Base-by-base conservation (phyloP, 495 filamentous ascomycete species). In the Acidomyces sp. region DNA sequence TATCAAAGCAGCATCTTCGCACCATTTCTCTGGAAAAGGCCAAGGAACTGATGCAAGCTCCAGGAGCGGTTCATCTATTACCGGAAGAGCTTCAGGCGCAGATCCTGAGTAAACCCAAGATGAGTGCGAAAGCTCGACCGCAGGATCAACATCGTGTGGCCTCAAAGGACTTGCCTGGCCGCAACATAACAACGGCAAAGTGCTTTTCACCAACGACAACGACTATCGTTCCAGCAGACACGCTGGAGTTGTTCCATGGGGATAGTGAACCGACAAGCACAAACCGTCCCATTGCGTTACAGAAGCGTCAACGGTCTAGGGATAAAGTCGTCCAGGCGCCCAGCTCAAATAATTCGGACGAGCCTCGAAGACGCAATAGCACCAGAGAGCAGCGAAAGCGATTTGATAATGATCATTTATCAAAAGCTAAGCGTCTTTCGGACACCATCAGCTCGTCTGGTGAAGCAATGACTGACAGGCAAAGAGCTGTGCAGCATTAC, bases 21-120 rank as follows among this genome's bases (percentile, higher is more conserved):
- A 48, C 36, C 1, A 34, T 51, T 5, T 51, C 48, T 2, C 29
- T 48, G 11, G 43, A 43, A 28, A 45, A 47, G 31, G 39, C 36
- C 7, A 45, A 43, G 31, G 37, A 32, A 13, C 30, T 31, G 10
- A 9, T 45, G 7, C 22, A 37, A 4, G 39, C 41, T 1, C 43
- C 46, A 0, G 42, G 36, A 2, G 51, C 51, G 4, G 29, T 39
- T 6, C 42, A 46, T 18, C 38, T 54, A 15, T 37, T 54, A 21
- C 51, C 51, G 7, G 51, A 54, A 41, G 51, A 54, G 37, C 43
- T 50, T n/a, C 46, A 42, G 2, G 46, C 51, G 6, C 42, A 43
- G 16, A 41, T 22, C 4, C 19, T 36, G 13, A 26, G n/a, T 1
- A 45, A 36, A 22, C 31, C 41, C 7, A 34, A 18, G 16, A 15